Base-by-base conservation (phyloP, 371 early-diverging fungal species). In the Cokeromyces recurvatus region DNA sequence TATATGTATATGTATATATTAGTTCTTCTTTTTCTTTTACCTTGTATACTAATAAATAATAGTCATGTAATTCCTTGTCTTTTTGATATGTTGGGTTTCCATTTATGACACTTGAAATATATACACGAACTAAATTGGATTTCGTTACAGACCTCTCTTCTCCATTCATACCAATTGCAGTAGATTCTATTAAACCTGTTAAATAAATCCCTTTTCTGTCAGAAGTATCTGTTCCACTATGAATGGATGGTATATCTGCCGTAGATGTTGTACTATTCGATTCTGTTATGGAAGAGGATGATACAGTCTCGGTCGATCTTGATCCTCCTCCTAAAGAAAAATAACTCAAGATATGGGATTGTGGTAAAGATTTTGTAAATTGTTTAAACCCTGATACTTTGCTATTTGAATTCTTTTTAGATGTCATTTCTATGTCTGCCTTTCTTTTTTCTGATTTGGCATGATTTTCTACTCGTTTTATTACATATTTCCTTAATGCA, bases 11-110 rank as follows among this genome's bases (percentile, higher is more conserved):
- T n/a, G n/a, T n/a, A n/a, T 27, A 7, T 27, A 11, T 27, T 27
- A 27, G 29, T 27, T 7, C 17, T 0, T 40, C 29, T 27, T 7
- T 11, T 11, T 27, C 4, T 4, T 43, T 36, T 68, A 82, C 83
- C 71, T 79, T 81, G 46, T 74, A 79, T 0, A 71, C 52, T 2
- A 84, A 36, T 8, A 77, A 55, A 42, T 72, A 73, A 32, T 79
- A 75, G 51, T 84, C 67, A 25, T 47, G 44, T 53, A 65, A 55
- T 7, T 48, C 50, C 9, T 62, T 47, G 19, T 50, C 57, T 4
- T 56, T 48, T 2, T 48, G 48, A 2, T 32, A 10, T 0, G 15
- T 25, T 46, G 38, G 41, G 19, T 59, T 53, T 14, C 40, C 48
- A 16, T 48, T 38, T 15, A 52, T 24, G 17, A 35, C 19, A 31